Conservation (phyloP, 2,329 filamentous ascomycete species). For the Colletotrichum falcatum region DNA sequence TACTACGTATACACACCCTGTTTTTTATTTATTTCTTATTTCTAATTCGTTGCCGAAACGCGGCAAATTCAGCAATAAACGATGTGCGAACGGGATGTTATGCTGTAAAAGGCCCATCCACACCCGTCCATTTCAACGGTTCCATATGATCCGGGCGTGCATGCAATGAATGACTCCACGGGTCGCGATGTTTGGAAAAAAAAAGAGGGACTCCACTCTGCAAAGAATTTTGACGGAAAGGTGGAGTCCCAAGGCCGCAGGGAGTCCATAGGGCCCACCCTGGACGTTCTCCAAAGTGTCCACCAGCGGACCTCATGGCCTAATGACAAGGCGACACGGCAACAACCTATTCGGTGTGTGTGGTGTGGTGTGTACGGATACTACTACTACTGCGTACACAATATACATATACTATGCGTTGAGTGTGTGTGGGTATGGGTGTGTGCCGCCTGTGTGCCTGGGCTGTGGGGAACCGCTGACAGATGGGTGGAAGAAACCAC, state of each 20-base stretch:
- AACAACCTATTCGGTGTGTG: neutral
- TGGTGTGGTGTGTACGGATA: neutral
- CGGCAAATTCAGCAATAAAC: neutral
- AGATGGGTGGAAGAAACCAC: neutral
- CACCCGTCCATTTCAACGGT: slow-evolving; percentile 18
- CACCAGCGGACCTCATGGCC: slow-evolving; percentile 4
- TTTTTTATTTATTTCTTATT: too few species aligned
- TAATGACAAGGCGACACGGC: slow-evolving; percentile 14
- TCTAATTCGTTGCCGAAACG: neutral
- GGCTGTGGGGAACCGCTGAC: neutral
- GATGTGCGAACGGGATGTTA: neutral
- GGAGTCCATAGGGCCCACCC: slow-evolving; percentile 13
- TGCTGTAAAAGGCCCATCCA: slow-evolving; percentile 9
- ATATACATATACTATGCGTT: neutral
- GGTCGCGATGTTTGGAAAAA: slow-evolving; percentile 23
- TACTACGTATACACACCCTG: neutral
- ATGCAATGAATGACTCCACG: slow-evolving; percentile 36
- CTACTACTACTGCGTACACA: too few species aligned
- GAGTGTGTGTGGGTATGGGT: neutral
- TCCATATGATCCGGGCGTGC: slow-evolving; percentile 15
- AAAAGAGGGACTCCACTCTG: slow-evolving; percentile 33
- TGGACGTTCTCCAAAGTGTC: slow-evolving; percentile 4
- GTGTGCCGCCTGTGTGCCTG: slow-evolving; percentile 3
- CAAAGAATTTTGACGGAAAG: slow-evolving; percentile 41
- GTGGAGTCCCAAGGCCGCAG: slow-evolving; percentile 30